Percentiles rank a stretch among this genome's conserved stretches.
These are phyloP conservation scores for Cucumis cinereus DNA, from an alignment of 306 rosid species.

Conservation along the genomic window DNA sequence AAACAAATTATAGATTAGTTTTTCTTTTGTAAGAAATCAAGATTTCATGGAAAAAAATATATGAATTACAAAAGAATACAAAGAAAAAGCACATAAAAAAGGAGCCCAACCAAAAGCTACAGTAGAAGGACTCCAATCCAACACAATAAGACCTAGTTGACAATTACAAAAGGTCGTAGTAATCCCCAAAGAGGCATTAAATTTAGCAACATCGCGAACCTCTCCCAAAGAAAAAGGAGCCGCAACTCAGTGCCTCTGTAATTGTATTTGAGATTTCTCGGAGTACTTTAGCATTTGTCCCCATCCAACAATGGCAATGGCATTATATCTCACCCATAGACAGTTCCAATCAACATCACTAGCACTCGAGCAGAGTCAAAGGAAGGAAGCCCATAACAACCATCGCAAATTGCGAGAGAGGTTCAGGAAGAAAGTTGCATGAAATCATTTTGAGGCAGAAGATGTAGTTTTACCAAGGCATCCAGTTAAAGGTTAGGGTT, in stretches of 20 bases:
- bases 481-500: neutral
- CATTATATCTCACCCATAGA: neutral
- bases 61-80: neutral
- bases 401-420: neutral
- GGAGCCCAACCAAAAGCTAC: neutral
- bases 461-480: neutral
- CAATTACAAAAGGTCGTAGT: neutral
- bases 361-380: neutral
- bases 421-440: neutral
- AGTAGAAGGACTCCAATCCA: neutral
- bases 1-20: neutral
- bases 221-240: neutral
- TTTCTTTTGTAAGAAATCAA: too few relatives aligned
- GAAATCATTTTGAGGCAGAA: neutral
- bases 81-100: neutral
- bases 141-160: neutral
- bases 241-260: neutral
- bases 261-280: neutral
- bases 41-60: neutral
- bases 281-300: neutral
- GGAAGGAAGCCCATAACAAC: neutral
- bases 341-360: neutral
- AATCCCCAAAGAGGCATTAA: neutral
- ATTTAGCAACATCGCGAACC: neutral
- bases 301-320: neutral